phyloP scores from a whole-genome alignment of 805 yeast genomes.

The Starmerella sirachaensis region DNA sequence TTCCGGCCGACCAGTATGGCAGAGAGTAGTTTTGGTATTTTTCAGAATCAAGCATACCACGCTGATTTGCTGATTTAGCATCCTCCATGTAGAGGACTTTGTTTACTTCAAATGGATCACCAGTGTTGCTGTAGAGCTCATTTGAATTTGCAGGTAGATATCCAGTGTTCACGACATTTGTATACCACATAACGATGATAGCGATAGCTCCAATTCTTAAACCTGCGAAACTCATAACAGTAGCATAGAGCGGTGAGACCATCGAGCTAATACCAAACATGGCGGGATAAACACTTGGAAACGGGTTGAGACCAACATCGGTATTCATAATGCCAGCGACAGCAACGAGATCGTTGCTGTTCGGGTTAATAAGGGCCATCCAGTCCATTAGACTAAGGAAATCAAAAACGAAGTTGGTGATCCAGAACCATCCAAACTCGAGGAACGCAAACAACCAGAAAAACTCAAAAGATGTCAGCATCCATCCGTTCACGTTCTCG shows the following conservation, averaged over 20 bases:
- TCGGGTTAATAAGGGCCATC: conserved; percentile 47
- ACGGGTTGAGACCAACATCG: not conserved
- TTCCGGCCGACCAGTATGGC: conserved; percentile 55
- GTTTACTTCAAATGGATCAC: conserved; percentile 32
- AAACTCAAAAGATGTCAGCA: conserved; percentile 38
- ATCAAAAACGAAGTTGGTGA: conserved; percentile 48
- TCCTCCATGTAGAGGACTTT: too few relatives aligned
- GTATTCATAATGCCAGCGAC: conserved; percentile 21
- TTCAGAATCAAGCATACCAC: conserved; percentile 34
- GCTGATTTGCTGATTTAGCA: too few relatives aligned
- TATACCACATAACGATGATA: conserved; percentile 30
- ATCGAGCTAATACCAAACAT: conserved; percentile 37
- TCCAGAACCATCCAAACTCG: conserved; percentile 28
- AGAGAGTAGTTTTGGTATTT: conserved; percentile 51
- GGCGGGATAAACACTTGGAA: not conserved
- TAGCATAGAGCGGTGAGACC: conserved; percentile 35
- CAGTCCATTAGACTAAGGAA: conserved; percentile 52
- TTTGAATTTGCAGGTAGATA: conserved; percentile 42
- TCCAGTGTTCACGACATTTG: conserved; percentile 39
- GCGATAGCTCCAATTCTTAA: conserved; percentile 25
- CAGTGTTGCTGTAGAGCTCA: conserved; percentile 15
- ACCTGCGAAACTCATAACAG: conserved; percentile 31
- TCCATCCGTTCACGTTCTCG: conserved; percentile 44
- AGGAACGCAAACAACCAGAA: conserved; percentile 37
- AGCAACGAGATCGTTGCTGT: conserved; percentile 36